Evolutionary conservation across 768 basidiomycete genomes (phyloP).

Genomic region (Mrakia frigida): DNA sequence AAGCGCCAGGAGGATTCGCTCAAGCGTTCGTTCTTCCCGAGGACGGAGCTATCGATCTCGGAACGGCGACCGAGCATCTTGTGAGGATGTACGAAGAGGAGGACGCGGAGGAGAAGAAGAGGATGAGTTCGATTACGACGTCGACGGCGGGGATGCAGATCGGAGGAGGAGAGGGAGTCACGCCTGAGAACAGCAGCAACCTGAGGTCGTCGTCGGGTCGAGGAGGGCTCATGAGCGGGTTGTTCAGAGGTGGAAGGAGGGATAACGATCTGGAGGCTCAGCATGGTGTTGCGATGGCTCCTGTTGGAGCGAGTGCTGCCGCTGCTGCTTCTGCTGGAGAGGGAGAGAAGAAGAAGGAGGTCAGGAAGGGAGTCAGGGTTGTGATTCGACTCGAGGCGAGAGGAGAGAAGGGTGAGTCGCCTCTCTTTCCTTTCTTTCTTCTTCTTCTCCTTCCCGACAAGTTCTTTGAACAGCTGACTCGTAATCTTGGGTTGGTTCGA

Average conservation of each 20-base stretch:
- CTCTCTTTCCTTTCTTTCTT: no score
- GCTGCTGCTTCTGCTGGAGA: conserved; percentile 38
- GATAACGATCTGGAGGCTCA: conserved; percentile 39
- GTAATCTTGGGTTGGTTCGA: conserved; percentile 35
- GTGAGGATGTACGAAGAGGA: conserved; percentile 34
- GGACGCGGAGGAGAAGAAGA: conserved; percentile 40
- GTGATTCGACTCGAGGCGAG: conserved; percentile 75
- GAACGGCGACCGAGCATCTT: conserved; percentile 54
- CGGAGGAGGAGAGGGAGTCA: background rate
- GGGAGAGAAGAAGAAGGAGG: conserved; percentile 32
- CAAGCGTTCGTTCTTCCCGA: conserved; percentile 67
- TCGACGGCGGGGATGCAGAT: no score
- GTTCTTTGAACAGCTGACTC: background rate
- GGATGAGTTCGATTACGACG: background rate
- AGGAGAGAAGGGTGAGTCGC: conserved; percentile 61
- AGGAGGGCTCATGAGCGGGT: background rate
- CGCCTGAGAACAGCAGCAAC: background rate
- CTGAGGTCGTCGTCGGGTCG: background rate
- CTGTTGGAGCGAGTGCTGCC: background rate
- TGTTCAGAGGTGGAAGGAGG: conserved; percentile 34
- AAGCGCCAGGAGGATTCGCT: conserved; percentile 78
- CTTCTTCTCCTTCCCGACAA: no score
- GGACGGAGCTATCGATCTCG: conserved; percentile 73
- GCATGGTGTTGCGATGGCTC: conserved; percentile 36
- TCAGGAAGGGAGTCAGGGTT: conserved; percentile 62